Evolutionary conservation across 164 flowering plant species (phyloP).

Genomic region (Chimonanthus praecox): DNA sequence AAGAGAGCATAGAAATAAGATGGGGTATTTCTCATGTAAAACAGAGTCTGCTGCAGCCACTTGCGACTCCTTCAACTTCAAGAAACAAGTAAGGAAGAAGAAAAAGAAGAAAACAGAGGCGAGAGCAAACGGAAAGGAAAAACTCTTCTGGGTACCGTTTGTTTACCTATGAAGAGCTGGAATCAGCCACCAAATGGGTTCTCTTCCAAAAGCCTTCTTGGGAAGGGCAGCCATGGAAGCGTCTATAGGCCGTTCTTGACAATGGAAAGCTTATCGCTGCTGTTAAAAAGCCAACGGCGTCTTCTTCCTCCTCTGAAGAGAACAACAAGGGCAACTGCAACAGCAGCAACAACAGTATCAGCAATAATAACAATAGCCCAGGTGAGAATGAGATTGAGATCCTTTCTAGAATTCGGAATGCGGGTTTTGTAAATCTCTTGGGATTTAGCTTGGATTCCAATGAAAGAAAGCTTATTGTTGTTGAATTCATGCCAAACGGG

Average conservation of each 20-base stretch:
- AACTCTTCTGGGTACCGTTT: slow-evolving; percentile 29
- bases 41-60: slow-evolving; percentile 58
- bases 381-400: slow-evolving; percentile 78
- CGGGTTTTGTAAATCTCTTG: slow-evolving; percentile 60
- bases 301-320: not conserved
- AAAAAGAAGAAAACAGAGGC: slow-evolving; percentile 3
- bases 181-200: slow-evolving; percentile 77
- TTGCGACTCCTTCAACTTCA: slow-evolving; percentile 21
- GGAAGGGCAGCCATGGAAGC: slow-evolving; percentile 80
- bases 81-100: slow-evolving; percentile 1
- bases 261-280: slow-evolving; percentile 75
- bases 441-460: slow-evolving; percentile 42
- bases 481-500: slow-evolving; percentile 83
- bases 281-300: slow-evolving; percentile 34
- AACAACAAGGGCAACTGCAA: not conserved
- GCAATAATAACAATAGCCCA: slow-evolving; percentile 11
- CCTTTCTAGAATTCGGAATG: slow-evolving; percentile 46
- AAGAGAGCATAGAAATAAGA: slow-evolving; percentile 3
- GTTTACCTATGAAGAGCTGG: slow-evolving; percentile 73
- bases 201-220: slow-evolving; percentile 64
- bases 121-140: not conserved
- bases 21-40: slow-evolving; percentile 84
- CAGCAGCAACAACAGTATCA: not conserved
- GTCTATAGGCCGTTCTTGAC: slow-evolving; percentile 67
- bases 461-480: slow-evolving; percentile 42